Evolutionary conservation across 768 basidiomycete genomes (phyloP), one percentile per base, ranked within the genome.

Genomic region (Pulveroboletus sp.): DNA sequence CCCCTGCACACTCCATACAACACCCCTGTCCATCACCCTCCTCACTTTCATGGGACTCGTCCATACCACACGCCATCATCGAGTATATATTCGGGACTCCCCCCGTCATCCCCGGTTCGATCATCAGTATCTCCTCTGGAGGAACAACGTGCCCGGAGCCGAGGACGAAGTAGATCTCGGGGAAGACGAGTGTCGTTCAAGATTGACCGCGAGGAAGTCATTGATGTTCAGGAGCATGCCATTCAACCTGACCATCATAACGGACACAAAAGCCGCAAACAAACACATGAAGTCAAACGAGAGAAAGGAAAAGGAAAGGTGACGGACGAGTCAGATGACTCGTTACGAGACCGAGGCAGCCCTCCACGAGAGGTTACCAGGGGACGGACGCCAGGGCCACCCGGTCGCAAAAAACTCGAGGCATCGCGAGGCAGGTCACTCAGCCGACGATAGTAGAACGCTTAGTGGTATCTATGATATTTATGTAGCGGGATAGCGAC

Each of bases 141-240:
- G 45, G 63, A 56, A 37, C 62, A 52, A 24, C 70, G 69, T 47
- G 70, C 73, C 0, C 55, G 74, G 23, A 53, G 51, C 53, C 76
- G 76, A 22, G 64, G 68, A 24, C 71, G 78, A 43, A 81, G 82
- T 63, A 73, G 67, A 42, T 80, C 82, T 17, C 65, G 76, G 26
- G 81, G 78, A 9, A 73, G 82, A 50, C 71, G 71, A 20, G 82
- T 84, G 2, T 81, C 82, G 11, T 85, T 85, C 60, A 70, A 64
- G 50, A 55, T 80, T n/a, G 65, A 66, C 26, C 64, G 59, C 20
- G 67, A 67, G 36, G 60, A 60, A 32, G 38, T 37, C 10, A 3
- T 23, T 19, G 16, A 12, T 11, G 12, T 7, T n/a, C 44, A 32
- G 34, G 58, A 63, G 6, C 43, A 55, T n/a, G 30, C 27, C 22